Evolutionary conservation across 148 eudicot species (phyloP).

Genomic region (Rhododendron kiyosumense): DNA sequence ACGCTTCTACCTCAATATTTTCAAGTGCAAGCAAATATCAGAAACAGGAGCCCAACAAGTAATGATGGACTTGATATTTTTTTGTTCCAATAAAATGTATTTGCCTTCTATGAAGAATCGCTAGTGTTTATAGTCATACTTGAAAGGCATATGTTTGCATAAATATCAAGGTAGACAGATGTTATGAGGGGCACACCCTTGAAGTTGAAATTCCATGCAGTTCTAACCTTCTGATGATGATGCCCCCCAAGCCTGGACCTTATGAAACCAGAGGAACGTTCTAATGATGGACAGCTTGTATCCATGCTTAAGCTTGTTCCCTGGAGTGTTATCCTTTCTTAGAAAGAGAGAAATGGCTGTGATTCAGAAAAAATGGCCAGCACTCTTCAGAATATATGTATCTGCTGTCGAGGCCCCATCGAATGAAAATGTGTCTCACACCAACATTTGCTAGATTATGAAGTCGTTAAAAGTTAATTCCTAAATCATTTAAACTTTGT

Average conservation of each 20-base stretch:
- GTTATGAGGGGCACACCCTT: neutral
- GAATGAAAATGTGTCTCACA: neutral
- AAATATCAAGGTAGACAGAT: neutral
- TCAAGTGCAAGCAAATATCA: conserved; percentile 97
- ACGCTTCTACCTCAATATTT: conserved; percentile 84
- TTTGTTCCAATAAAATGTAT: neutral
- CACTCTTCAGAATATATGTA: neutral
- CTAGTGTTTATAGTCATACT: neutral
- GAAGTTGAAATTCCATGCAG: neutral
- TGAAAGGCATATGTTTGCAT: neutral
- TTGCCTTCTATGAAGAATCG: neutral
- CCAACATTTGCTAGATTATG: neutral
- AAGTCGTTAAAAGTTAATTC: neutral
- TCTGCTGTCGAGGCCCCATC: neutral
- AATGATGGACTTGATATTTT: neutral
- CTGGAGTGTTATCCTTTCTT: neutral
- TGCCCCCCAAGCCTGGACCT: neutral
- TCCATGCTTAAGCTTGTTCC: neutral
- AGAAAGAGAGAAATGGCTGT: neutral
- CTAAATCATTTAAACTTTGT: neutral
- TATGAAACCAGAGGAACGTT: neutral
- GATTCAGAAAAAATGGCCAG: neutral
- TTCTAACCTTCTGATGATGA: neutral
- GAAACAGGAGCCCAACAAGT: conserved; percentile 99
- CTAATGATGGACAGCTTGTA: neutral